phyloP scores from a whole-genome alignment of 148 eudicot genomes.

The Vaccinium darrowii region DNA sequence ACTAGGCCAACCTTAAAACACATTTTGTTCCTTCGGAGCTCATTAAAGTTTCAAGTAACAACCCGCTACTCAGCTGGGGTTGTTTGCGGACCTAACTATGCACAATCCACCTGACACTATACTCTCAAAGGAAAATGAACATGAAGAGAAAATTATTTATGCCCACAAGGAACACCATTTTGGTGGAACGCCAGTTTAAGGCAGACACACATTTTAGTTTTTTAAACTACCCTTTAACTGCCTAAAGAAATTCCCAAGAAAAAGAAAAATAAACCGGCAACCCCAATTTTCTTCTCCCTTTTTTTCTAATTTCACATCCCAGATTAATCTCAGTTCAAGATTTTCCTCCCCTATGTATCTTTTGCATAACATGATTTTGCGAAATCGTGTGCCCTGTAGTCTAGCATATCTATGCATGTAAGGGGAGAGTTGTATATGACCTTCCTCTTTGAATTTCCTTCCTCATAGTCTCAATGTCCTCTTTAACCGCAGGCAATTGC shows the following conservation, averaged over 20 bases:
- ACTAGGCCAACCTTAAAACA: not conserved
- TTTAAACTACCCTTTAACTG: not conserved
- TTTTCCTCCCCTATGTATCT: too few species aligned
- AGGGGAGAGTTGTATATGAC: conserved; percentile 27
- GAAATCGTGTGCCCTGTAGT: too few species aligned
- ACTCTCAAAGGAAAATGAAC: not conserved
- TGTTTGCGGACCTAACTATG: not conserved
- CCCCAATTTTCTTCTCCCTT: not conserved
- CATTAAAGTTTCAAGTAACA: not conserved
- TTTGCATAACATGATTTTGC: too few species aligned
- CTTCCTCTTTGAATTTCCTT: conserved; percentile 71
- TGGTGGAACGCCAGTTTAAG: not conserved
- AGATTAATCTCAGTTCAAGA: not conserved
- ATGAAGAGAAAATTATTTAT: not conserved
- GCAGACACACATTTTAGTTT: not conserved
- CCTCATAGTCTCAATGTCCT: conserved; percentile 49
- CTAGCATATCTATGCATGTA: too few species aligned
- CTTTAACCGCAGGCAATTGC: conserved; percentile 40
- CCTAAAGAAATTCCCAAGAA: not conserved
- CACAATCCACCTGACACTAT: not conserved
- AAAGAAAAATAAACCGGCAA: not conserved
- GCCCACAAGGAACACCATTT: not conserved
- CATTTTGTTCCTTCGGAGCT: not conserved
- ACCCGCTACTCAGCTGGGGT: not conserved
- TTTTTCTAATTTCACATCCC: not conserved